Conservation (phyloP, 2,329 filamentous ascomycete genomes). For the Cadophora malorum region DNA sequence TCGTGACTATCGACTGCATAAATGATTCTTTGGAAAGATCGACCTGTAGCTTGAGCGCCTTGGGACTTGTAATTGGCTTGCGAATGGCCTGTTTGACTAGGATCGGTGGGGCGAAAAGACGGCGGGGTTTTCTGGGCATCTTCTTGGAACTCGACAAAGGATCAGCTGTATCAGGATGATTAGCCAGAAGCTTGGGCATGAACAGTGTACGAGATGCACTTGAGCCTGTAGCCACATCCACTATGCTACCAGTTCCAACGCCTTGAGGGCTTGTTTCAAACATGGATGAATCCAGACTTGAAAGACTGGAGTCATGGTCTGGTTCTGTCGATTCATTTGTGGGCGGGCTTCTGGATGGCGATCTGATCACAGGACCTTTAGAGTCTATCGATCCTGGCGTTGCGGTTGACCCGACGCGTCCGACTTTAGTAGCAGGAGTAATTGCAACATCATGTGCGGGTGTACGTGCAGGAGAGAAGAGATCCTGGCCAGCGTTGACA, state of each 20-base stretch:
- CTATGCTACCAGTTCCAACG: background rate
- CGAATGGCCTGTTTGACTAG: background rate
- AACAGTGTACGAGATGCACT: background rate
- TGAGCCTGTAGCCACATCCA: background rate
- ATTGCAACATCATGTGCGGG: background rate
- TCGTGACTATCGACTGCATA: conserved; percentile 19
- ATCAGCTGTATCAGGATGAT: background rate
- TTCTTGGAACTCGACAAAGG: background rate
- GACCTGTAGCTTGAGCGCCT: conserved; percentile 27
- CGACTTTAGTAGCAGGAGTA: background rate
- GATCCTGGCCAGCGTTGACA: conserved; percentile 31
- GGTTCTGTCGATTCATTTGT: background rate
- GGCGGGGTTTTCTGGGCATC: background rate
- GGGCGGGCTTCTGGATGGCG: background rate
- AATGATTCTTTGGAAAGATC: conserved; percentile 25
- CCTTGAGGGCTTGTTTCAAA: conserved; percentile 1
- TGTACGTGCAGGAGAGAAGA: conserved; percentile 15
- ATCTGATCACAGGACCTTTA: background rate
- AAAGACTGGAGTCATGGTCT: conserved; percentile 11
- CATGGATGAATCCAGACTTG: conserved; percentile 7
- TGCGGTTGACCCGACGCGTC: background rate
- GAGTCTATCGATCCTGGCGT: background rate
- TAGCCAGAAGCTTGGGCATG: background rate
- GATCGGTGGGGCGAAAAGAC: background rate
- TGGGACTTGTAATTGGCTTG: conserved; percentile 19